phyloP scores from a whole-genome alignment of 345 rosid species.

The Excoecaria cochinchinensis region DNA sequence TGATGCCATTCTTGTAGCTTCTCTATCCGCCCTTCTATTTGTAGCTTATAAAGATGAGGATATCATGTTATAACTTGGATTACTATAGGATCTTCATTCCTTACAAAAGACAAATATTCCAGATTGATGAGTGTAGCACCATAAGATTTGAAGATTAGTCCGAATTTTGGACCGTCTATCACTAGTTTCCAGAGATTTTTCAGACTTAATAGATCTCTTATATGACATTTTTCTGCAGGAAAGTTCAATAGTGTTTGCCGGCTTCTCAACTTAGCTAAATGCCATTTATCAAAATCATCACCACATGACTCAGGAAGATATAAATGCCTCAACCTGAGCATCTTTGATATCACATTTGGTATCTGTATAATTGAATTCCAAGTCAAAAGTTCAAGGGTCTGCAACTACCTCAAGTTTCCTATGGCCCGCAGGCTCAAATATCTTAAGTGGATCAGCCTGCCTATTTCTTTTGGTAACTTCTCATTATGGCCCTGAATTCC shows the following conservation, averaged over 20 bases:
- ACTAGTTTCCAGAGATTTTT: constrained; percentile 17
- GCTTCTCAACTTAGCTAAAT: constrained; percentile 9
- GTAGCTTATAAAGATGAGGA: constrained; percentile 10
- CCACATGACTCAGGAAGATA: constrained; percentile 13
- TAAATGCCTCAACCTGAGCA: constrained; percentile 26
- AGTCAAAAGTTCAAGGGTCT: constrained; percentile 31
- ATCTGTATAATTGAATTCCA: constrained; percentile 20
- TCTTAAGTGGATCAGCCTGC: constrained; percentile 38
- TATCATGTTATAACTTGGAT: constrained; percentile 15
- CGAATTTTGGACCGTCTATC: neutral
- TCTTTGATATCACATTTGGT: constrained; percentile 29
- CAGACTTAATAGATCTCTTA: constrained; percentile 8
- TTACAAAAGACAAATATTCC: constrained; percentile 21
- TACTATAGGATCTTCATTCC: constrained; percentile 20
- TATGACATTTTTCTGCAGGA: constrained; percentile 5
- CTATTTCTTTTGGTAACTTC: constrained; percentile 21
- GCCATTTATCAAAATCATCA: constrained; percentile 15
- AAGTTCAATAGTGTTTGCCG: constrained; percentile 29
- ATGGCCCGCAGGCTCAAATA: constrained; percentile 26
- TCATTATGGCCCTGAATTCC: neutral
- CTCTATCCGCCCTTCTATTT: constrained; percentile 9
- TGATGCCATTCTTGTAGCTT: constrained; percentile 28
- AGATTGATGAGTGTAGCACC: constrained; percentile 9
- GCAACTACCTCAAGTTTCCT: constrained; percentile 30
- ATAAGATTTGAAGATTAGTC: constrained; percentile 15